phyloP scores from a whole-genome alignment of 257 asterid species.

The Fraxinus excelsior region DNA sequence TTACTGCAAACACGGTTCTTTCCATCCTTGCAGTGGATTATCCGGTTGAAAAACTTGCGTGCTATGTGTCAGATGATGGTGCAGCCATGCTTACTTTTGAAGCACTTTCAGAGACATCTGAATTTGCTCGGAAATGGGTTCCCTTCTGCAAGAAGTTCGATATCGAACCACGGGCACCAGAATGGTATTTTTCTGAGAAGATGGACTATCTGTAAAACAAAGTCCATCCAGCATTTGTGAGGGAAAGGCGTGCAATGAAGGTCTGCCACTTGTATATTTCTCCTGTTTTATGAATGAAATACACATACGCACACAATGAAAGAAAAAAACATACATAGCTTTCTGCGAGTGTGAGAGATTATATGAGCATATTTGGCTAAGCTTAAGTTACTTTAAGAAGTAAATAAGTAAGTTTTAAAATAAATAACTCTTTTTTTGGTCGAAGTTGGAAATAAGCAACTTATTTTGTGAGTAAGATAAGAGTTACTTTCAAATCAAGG shows the following conservation, averaged over 20 bases:
- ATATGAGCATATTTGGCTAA: too few relatives aligned
- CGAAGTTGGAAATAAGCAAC: not conserved
- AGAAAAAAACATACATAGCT: not conserved
- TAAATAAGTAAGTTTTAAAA: not conserved
- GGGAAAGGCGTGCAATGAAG: slow-evolving; percentile 88
- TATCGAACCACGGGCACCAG: slow-evolving; percentile 91
- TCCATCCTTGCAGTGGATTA: slow-evolving; percentile 89
- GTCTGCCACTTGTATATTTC: slow-evolving; percentile 34
- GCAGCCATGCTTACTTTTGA: slow-evolving; percentile 93
- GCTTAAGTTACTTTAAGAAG: too few relatives aligned
- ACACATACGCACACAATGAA: not conserved
- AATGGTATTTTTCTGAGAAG: slow-evolving; percentile 81
- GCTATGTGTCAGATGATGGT: slow-evolving; percentile 92
- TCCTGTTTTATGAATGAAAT: not conserved
- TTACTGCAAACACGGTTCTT: slow-evolving; percentile 85
- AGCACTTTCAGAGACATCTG: slow-evolving; percentile 80
- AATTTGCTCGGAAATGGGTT: slow-evolving; percentile 82
- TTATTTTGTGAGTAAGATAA: too few relatives aligned
- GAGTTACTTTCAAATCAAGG: too few relatives aligned
- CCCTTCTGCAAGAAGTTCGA: slow-evolving; percentile 78
- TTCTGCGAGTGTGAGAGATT: too few relatives aligned
- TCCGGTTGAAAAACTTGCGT: slow-evolving; percentile 74
- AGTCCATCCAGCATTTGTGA: slow-evolving; percentile 79
- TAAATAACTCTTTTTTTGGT: not conserved
- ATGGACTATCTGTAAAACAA: slow-evolving; percentile 78